Conservation (phyloP, 2,329 filamentous ascomycete genomes). For the Ampelomyces quisqualis region DNA sequence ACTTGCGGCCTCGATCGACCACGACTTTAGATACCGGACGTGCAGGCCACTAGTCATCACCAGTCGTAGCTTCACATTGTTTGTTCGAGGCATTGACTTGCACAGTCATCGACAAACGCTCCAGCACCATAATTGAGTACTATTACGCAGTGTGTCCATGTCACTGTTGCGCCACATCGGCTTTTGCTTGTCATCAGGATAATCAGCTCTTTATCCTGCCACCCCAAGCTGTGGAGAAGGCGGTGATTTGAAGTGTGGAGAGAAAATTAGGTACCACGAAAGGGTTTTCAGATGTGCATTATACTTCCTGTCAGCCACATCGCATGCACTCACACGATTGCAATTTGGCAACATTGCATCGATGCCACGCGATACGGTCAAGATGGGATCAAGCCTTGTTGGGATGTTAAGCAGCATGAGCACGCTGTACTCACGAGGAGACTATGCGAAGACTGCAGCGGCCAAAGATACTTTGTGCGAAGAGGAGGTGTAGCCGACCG, state of each 20-base stretch:
- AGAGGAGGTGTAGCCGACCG: conserved; percentile 33
- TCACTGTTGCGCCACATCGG: no score
- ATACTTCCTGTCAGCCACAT: conserved; percentile 26
- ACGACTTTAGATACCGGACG: not conserved
- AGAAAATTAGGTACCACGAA: no score
- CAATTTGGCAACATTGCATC: conserved; percentile 28
- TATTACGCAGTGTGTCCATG: not conserved
- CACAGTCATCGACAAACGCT: not conserved
- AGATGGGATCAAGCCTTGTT: conserved; percentile 15
- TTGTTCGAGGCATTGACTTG: not conserved
- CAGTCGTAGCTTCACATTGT: not conserved
- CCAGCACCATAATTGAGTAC: not conserved
- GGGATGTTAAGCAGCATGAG: conserved; percentile 19
- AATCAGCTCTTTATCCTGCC: no score
- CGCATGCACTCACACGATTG: conserved; percentile 23
- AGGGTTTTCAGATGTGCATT: conserved; percentile 20
- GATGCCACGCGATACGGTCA: conserved; percentile 13
- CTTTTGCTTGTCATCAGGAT: no score
- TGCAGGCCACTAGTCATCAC: not conserved
- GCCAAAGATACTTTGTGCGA: conserved; percentile 24
- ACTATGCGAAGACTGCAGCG: conserved; percentile 21
- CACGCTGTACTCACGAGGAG: conserved; percentile 20
- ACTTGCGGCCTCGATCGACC: not conserved
- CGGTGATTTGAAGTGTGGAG: not conserved
- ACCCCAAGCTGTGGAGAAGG: no score